Base-by-base conservation (phyloP, 2,329 filamentous ascomycete genomes). In the Chaetomiaceae sp. region DNA sequence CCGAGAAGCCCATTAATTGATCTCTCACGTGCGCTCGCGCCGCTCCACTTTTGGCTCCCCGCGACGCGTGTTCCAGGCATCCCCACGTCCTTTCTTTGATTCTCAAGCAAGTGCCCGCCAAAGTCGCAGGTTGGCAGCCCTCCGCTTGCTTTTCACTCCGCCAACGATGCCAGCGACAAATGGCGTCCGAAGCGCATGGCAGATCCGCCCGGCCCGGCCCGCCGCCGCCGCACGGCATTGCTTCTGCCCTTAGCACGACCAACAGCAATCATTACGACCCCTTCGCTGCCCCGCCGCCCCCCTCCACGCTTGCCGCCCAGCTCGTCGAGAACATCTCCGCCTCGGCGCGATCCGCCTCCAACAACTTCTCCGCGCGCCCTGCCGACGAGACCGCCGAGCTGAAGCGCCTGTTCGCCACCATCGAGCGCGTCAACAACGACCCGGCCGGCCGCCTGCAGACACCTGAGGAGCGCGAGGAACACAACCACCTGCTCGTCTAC, bases 251-350 rank as follows among this genome's bases (percentile, higher is more conserved):
- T 20, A 50, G 60, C 44, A 29, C 24, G 22, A 38, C 18, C 35
- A 30, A 37, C 49, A 24, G 47, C 60, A 36, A 39, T 48, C 20
- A 49, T 60, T 30, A 36, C 49, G 20, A 49, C 60, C 43, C 22
- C 22, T 5, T 9, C 22, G 22, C 29, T n/a, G 12, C 29, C 8
- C 60, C 49, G 9, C 69, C 71, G 37, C 80, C 81, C 32, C 85
- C 88, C 11, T 95, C 90, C 14, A 94, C 89, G 9, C 75, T 95
- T 59, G 88, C 90, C 42, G 88, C 88, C 11, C 87, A 94, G 65
- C 81, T 96, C 47, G 88, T 93, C 53, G 83, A 87, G 62, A 88
- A 87, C 62, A 81, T 89, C 52, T 80, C 84, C 35, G 77, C 84
- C 18, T 78, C 78, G 40, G 74, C 76, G 11, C 19, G 78, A n/a